Base-by-base conservation (phyloP, 139 green algal species). In the Chlorella sorokiniana region DNA sequence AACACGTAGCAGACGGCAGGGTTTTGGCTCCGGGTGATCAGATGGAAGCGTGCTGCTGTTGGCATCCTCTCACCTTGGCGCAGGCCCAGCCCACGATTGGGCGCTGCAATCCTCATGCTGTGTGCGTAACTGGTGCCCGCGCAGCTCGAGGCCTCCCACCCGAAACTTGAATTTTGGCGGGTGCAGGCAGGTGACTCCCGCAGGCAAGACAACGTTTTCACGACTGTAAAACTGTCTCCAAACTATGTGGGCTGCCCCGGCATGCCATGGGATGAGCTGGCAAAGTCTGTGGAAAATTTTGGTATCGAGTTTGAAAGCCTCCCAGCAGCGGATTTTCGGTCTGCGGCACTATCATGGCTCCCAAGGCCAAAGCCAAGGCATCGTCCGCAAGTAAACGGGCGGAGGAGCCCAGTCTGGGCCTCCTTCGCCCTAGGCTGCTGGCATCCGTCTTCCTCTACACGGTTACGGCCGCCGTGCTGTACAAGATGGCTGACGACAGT, bases 391-490 rank as follows among this genome's bases (percentile, higher is more conserved):
- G 29, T 16, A 62, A 51, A 41, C 31, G 4, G 70, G 44, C 31
- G 16, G 70, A 77, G 0, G 52, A 79, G 73, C 73, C 73, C 27
- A 29, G 27, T 1, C 4, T 79, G 7, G 73, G 73, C 37, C 8
- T 79, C 2, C 23, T 52, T 22, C 73, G 35, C 22, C 44, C 25
- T 20, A n/a, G 56, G 7, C 35, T 73, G 56, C 29, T 80, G 7
- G 29, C 76, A 10, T 75, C 45, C 3, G 33, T 45, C 1, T 35
- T 59, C 38, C 48, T 88, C 29, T 82, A 85, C 23, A 37, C 51
- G 18, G 37, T 72, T 3, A 71, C 44, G 11, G 8, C 76, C 2
- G 79, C 33, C 27, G 35, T 77, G 1, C 9, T 88, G 8, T 63
- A 41, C 33, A 62, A 52, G 1, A 59, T 38, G 42, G 33, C 83